Base-by-base conservation (phyloP, 768 basidiomycete species). In the Boletales sp. region DNA sequence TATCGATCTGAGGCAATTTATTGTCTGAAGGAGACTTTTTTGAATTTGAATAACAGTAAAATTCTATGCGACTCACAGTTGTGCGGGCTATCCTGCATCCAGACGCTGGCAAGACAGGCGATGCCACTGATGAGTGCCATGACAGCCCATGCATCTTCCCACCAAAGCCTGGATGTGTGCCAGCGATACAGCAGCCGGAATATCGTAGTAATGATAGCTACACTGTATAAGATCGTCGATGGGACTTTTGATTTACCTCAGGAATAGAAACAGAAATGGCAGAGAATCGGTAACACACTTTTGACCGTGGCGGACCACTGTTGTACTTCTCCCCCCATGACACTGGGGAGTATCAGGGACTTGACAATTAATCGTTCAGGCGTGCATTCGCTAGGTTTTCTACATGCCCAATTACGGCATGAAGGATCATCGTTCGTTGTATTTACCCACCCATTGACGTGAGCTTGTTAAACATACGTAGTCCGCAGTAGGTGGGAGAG, bases 101-200 rank as follows among this genome's bases (percentile, higher is more conserved):
- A 67, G 12, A 62, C 8, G 40, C 55, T 48, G 25, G 39, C 39
- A 8, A 65, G 49, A 47, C 60, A 65, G 10, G 8, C 40, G 8
- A 63, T 40, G 34, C 59, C 63, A 35, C 41, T 58, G 41, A 60
- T 14, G 32, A 65, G 63, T 8, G 64, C 63, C 32, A 56, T 8
- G 2, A 49, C 43, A 6, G 64, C 64, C 64, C 64, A 67, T 31
- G 51, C 37, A 32, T 65, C 64, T 19, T 65, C 64, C 64, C 64
- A 67, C 51, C 58, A 56, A 48, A 63, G 58, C 21, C 25, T 56
- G 14, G 49, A 47, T 25, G 56, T 44, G 36, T 32, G 37, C 46
- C 51, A 60, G 37, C 65, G 65, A 38, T 67, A 55, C 14, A 49
- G 18, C 8, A 65, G 49, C 38, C 64, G 55, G 21, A 56, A 49